Conservation (phyloP, 1,284 basidiomycete genomes). For the Naganishia cerealis region DNA sequence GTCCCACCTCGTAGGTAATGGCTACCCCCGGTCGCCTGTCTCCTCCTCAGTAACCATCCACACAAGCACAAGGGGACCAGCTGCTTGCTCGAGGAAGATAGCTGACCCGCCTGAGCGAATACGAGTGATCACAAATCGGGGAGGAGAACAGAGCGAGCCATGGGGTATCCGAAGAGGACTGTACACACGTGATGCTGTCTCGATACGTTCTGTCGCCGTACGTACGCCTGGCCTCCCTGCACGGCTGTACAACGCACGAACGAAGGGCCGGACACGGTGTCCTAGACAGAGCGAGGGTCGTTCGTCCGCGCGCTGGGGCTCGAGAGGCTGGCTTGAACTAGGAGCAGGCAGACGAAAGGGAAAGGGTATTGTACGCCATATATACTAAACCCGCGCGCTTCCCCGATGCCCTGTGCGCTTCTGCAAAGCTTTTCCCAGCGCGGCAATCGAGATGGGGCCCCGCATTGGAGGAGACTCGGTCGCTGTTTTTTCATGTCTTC, state of each 20-base stretch:
- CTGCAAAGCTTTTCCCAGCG: neutral
- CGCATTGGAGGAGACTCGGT: neutral
- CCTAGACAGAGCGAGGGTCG: slow-evolving; percentile 5
- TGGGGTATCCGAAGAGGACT: slow-evolving; percentile 10
- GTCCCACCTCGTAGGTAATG: slow-evolving; percentile 15
- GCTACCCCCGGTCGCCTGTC: neutral
- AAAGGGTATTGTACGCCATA: neutral
- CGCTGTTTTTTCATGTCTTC: slow-evolving; percentile 20
- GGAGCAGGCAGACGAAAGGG: neutral
- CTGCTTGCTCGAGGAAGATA: slow-evolving; percentile 31
- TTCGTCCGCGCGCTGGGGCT: neutral
- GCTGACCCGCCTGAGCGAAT: neutral
- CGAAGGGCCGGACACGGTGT: slow-evolving; percentile 10
- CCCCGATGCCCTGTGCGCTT: neutral
- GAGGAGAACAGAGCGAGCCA: neutral
- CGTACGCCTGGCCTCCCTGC: neutral
- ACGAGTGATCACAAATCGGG: neutral
- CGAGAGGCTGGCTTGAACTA: neutral
- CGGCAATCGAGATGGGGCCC: slow-evolving; percentile 14
- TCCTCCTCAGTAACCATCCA: neutral
- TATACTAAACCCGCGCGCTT: neutral
- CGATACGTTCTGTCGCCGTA: neutral
- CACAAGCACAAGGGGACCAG: neutral
- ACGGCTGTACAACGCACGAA: neutral
- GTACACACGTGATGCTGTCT: slow-evolving; percentile 26